A percentile compares a stretch with the other conserved stretches of the same genome.
phyloP scores from a whole-genome alignment of 305 asterid genomes.

The Fraxinus dipetala region DNA sequence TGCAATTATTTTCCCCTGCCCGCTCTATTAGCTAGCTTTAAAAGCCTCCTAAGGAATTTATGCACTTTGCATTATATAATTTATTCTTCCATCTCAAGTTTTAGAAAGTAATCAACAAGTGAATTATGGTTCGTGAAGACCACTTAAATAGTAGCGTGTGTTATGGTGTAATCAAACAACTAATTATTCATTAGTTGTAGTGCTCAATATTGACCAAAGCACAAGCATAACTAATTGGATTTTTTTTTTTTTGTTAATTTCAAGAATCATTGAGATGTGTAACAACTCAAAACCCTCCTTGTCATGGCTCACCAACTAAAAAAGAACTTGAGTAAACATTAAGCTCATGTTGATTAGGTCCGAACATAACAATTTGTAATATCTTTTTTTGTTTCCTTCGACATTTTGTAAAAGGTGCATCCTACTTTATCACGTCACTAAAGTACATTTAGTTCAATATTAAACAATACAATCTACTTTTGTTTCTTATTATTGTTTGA shows the following conservation, averaged over 20 bases:
- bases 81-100: conserved; percentile 29
- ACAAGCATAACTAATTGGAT: conserved; percentile 1
- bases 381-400: too few relatives aligned
- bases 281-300: neutral
- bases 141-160: conserved; percentile 24
- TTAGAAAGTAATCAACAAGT: neutral
- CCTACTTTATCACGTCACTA: too few relatives aligned
- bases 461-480: too few relatives aligned
- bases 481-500: too few relatives aligned
- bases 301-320: neutral
- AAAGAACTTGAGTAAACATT: too few relatives aligned
- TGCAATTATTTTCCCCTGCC: neutral
- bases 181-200: neutral
- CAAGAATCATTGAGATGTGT: conserved; percentile 7
- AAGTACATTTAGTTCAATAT: too few relatives aligned
- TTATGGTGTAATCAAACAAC: conserved; percentile 18
- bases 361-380: too few relatives aligned
- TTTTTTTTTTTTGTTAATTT: neutral
- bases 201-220: conserved; percentile 21
- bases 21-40: neutral
- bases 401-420: too few relatives aligned
- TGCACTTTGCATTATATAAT: neutral
- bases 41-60: neutral
- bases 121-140: conserved; percentile 13
- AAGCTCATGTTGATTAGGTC: too few relatives aligned